Evolutionary conservation across 2,329 filamentous ascomycete genomes (phyloP).

Genomic region (Exophiala bonariae): DNA sequence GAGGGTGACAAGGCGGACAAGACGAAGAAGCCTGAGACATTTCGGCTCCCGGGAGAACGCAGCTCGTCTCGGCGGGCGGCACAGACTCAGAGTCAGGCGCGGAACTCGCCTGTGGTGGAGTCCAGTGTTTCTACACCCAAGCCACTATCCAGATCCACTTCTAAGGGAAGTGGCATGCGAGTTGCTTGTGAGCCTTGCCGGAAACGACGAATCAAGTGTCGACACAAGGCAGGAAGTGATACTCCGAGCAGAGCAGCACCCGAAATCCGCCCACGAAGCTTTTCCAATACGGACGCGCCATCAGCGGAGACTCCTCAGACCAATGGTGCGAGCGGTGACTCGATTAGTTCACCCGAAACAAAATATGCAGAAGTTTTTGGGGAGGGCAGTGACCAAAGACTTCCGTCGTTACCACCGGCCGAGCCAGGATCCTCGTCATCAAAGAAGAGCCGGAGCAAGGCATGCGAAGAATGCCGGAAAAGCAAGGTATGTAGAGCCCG

Average conservation of each 20-base stretch:
- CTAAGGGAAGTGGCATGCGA: slow-evolving; percentile 36
- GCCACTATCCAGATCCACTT: slow-evolving; percentile 51
- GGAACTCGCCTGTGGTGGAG: slow-evolving; percentile 1
- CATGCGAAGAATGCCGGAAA: slow-evolving; percentile 66
- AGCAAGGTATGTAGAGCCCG: slow-evolving; percentile 60
- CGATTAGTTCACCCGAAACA: slow-evolving; percentile 8
- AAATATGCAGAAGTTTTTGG: slow-evolving; percentile 6
- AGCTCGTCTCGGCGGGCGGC: slow-evolving; percentile 43
- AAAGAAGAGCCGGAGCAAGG: slow-evolving; percentile 62
- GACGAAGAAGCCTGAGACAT: slow-evolving; percentile 23
- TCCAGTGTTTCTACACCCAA: slow-evolving; percentile 1
- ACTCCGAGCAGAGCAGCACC: slow-evolving; percentile 30
- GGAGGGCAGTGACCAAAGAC: background rate
- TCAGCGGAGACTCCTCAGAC: slow-evolving; percentile 4
- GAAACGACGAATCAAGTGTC: slow-evolving; percentile 62
- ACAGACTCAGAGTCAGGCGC: slow-evolving; percentile 20
- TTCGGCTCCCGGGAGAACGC: slow-evolving; percentile 35
- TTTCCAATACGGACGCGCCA: slow-evolving; percentile 20
- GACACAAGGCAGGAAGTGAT: slow-evolving; percentile 58
- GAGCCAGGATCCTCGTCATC: slow-evolving; percentile 33
- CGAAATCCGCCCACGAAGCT: slow-evolving; percentile 30
- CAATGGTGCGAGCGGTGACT: slow-evolving; percentile 9
- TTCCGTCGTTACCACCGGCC: too few relatives aligned
- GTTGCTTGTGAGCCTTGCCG: slow-evolving; percentile 64
- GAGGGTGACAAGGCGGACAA: slow-evolving; percentile 22